phyloP scores from a whole-genome alignment of 352 stramenopile species.

The Globisporangium splendens region DNA sequence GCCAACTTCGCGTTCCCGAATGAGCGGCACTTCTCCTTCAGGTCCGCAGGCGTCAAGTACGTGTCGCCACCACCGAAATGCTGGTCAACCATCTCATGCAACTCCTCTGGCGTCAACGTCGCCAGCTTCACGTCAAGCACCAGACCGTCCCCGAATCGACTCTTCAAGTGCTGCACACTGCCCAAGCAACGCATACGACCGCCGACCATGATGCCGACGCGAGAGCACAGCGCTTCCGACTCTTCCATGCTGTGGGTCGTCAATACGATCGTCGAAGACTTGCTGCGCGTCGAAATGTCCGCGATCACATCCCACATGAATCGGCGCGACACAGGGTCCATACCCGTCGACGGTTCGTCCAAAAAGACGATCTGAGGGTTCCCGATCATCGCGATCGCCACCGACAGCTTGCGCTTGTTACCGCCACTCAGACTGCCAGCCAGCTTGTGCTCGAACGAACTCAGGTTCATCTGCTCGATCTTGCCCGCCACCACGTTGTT shows the following conservation, averaged over 20 bases:
- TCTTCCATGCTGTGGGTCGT: slow-evolving; percentile 9
- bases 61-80: neutral
- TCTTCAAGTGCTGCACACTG: neutral
- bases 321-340: too few species aligned
- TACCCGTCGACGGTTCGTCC: slow-evolving; percentile 94
- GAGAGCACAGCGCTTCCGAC: slow-evolving; percentile 71
- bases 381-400: slow-evolving; percentile 93
- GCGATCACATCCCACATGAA: slow-evolving; percentile 94
- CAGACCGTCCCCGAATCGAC: slow-evolving; percentile 85
- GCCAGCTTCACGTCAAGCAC: slow-evolving; percentile 77
- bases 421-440: too few species aligned
- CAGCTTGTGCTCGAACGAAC: slow-evolving; percentile 43
- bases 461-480: slow-evolving; percentile 52
- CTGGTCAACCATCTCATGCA: neutral
- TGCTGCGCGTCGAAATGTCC: slow-evolving; percentile 1
- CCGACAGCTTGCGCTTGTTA: too few species aligned
- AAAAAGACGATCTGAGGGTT: slow-evolving; percentile 92
- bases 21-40: slow-evolving; percentile 34
- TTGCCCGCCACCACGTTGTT: slow-evolving; percentile 46
- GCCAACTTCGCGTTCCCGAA: slow-evolving; percentile 40
- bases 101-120: slow-evolving; percentile 14
- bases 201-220: slow-evolving; percentile 78
- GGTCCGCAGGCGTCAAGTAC: slow-evolving; percentile 21
- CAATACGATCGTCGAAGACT: slow-evolving; percentile 5
- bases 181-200: too few species aligned